Evolutionary conservation across 2,329 filamentous ascomycete species (phyloP), one percentile per base, ranked within the genome.

Genomic region (Curvularia spicifera): DNA sequence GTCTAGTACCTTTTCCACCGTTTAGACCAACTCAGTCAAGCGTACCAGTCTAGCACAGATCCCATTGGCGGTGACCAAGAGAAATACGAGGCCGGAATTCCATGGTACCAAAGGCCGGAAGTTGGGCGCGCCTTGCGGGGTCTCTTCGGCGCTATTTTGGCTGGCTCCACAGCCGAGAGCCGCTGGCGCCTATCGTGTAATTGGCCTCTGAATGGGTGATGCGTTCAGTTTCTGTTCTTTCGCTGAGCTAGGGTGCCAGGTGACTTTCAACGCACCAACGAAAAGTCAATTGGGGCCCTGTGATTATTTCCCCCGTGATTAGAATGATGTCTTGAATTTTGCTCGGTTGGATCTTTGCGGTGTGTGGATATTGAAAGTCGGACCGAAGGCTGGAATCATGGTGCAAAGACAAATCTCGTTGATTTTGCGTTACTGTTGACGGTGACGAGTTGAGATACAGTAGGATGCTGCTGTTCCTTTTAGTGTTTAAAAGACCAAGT

Each of bases 121-220:
- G 37, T 47, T 22, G 18, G 26, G 50, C 22, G 54, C 49, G 48
- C 48, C 35, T 56, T 22, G 33, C 26, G 46, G 45, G 45, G 12
- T 35, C 20, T 48, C 31, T 1, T 48, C 45, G 45, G 45, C 29
- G 18, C 29, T 13, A 42, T 37, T 35, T 20, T 63, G 57, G 63
- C 64, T 66, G 61, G 63, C 28, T 42, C 22, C 40, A 46, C 43
- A 56, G 39, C 53, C 59, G 56, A 54, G 43, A 47, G 24, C n/a
- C 6, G 29, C 39, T 37, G 35, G 35, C 28, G 42, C 40, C 12
- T 24, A 15, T 24, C 13, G 10, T 26, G 9, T 43, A 24, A 3
- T 43, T 15, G 12, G 7, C 15, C 40, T 43, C 35, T 18, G 13
- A 37, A 37, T 37, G 35, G 35, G 13, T 9, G 13, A 15, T n/a